phyloP scores from a whole-genome alignment of 2,329 filamentous ascomycete genomes.

The Cercospora nicotianae region DNA sequence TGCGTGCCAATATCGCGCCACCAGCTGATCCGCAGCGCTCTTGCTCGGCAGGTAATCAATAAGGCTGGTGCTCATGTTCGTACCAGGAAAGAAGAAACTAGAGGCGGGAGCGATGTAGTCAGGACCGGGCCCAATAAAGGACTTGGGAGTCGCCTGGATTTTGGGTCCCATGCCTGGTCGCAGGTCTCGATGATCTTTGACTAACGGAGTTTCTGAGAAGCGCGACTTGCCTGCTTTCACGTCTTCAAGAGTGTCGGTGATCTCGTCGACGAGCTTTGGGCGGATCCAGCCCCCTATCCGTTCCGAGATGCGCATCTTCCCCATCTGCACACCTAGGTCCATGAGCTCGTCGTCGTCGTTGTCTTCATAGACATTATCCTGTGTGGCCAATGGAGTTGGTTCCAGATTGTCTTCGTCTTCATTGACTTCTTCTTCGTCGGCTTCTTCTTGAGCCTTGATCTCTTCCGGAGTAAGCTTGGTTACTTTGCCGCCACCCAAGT shows the following conservation, averaged over 20 bases:
- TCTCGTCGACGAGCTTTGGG: constrained; percentile 69
- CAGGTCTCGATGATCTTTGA: constrained; percentile 26
- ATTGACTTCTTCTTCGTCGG: constrained; percentile 53
- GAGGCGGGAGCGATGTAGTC: constrained; percentile 69
- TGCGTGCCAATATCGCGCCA: constrained; percentile 66
- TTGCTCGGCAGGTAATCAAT: constrained; percentile 62
- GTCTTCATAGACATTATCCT: constrained; percentile 68
- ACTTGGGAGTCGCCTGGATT: constrained; percentile 36
- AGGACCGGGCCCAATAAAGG: constrained; percentile 63
- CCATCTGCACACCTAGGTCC: constrained; percentile 70
- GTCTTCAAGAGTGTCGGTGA: constrained; percentile 43
- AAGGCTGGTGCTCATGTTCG: constrained; percentile 51
- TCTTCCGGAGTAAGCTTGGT: constrained; percentile 20
- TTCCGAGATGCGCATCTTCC: constrained; percentile 71
- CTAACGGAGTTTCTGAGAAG: constrained; percentile 20
- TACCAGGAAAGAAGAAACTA: constrained; percentile 64
- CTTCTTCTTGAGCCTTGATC: constrained; percentile 49
- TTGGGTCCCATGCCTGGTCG: constrained; percentile 22
- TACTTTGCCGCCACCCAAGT: constrained; percentile 31
- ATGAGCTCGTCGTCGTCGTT: constrained; percentile 66
- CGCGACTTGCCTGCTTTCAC: constrained; percentile 33
- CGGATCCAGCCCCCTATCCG: constrained; percentile 71
- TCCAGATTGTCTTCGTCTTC: constrained; percentile 62
- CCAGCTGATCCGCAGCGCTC: constrained; percentile 59
- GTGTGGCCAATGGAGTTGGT: constrained; percentile 61